Conservation (phyloP, 2,329 filamentous ascomycete genomes). For the Lizonia empirigonia region DNA sequence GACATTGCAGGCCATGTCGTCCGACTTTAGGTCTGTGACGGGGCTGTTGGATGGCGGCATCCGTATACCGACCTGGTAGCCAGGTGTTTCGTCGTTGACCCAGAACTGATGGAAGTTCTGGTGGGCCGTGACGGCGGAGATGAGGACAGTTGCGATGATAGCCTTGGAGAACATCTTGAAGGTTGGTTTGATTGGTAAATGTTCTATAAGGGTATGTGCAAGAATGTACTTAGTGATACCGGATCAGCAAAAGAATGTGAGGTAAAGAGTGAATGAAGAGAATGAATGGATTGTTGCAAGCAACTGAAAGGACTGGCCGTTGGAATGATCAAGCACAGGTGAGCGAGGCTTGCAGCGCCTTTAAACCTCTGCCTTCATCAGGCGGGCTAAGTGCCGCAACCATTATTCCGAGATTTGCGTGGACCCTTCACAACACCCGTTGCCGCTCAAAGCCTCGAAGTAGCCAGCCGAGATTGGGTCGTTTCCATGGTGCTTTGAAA, state of each 20-base stretch:
- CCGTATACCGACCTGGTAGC: slow-evolving; percentile 42
- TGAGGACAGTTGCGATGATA: slow-evolving; percentile 31
- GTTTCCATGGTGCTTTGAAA: slow-evolving; percentile 31
- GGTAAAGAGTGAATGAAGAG: slow-evolving; percentile 20
- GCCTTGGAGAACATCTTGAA: slow-evolving; percentile 42
- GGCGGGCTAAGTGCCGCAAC: slow-evolving; percentile 12
- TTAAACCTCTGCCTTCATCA: slow-evolving; percentile 13
- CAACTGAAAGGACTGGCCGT: slow-evolving; percentile 30
- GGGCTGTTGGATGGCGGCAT: slow-evolving; percentile 45
- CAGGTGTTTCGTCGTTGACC: slow-evolving; percentile 39
- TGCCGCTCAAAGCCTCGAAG: slow-evolving; percentile 17
- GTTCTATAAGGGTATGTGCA: slow-evolving; percentile 19
- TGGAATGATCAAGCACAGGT: slow-evolving; percentile 20
- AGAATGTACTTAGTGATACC: slow-evolving; percentile 25
- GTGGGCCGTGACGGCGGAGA: slow-evolving; percentile 39
- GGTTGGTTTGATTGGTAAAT: slow-evolving; percentile 7
- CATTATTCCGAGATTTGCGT: slow-evolving; percentile 27
- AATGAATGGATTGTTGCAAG: slow-evolving; percentile 28
- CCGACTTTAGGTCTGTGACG: slow-evolving; percentile 39
- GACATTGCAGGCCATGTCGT: slow-evolving; percentile 46
- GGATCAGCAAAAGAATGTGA: slow-evolving; percentile 33
- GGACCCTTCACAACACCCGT: slow-evolving; percentile 26
- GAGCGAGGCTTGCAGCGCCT: slow-evolving; percentile 11
- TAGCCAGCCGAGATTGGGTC: slow-evolving; percentile 29
- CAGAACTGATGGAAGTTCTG: slow-evolving; percentile 42